phyloP scores from a whole-genome alignment of 345 rosid genomes.

The Pseudoturritis turrita region DNA sequence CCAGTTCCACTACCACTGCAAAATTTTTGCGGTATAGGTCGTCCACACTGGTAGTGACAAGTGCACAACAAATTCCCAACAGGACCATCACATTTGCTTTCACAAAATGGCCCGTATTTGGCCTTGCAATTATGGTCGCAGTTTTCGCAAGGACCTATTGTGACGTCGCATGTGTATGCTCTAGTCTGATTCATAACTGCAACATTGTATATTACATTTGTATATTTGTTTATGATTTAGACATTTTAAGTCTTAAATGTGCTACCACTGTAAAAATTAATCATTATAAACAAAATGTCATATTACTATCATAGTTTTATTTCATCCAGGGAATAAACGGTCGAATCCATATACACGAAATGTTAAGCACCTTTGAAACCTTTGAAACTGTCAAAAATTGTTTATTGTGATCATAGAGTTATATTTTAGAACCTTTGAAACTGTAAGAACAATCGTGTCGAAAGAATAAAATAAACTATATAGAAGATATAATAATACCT shows the following conservation, averaged over 20 bases:
- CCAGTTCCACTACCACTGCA: conserved; percentile 18
- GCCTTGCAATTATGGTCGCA: neutral
- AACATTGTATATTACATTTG: neutral
- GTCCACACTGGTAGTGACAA: neutral
- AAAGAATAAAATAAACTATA: neutral
- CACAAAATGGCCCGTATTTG: neutral
- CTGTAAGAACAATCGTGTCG: neutral
- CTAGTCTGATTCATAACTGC: neutral
- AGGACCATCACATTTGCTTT: neutral
- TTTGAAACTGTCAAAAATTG: neutral
- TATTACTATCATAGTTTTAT: neutral
- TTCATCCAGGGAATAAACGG: too few species aligned
- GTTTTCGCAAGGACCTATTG: neutral
- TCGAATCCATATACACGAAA: neutral
- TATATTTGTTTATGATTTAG: neutral
- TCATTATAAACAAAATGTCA: neutral
- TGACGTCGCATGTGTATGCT: neutral
- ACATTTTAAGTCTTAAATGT: neutral
- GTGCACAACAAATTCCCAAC: neutral
- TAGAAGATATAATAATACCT: conserved; percentile 1
- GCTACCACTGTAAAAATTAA: neutral
- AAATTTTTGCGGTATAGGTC: neutral
- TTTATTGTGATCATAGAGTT: neutral
- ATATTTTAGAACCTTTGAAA: neutral
- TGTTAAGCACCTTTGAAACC: too few species aligned